Conservation (phyloP, 495 filamentous ascomycete genomes). For the Podospora pseudoanserina region DNA sequence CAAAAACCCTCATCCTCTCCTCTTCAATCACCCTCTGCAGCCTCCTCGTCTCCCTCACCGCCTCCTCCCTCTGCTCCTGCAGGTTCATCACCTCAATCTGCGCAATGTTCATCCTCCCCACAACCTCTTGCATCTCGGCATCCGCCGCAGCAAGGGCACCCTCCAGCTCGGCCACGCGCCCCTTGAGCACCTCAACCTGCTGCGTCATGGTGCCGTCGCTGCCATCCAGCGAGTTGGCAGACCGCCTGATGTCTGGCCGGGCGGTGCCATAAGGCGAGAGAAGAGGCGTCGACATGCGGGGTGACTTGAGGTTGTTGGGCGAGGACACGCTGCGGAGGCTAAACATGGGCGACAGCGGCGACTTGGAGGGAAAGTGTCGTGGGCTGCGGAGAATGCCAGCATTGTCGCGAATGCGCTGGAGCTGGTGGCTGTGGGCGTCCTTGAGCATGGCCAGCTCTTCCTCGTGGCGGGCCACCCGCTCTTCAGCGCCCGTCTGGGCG, state of each 20-base stretch:
- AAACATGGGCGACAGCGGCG: slow-evolving; percentile 64
- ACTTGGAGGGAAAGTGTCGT: slow-evolving; percentile 47
- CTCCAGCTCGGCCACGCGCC: slow-evolving; percentile 65
- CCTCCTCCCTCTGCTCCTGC: slow-evolving; percentile 87
- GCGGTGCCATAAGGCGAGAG: slow-evolving; percentile 11
- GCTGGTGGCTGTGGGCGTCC: slow-evolving; percentile 72
- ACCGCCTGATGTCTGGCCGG: slow-evolving; percentile 32
- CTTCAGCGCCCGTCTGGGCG: slow-evolving; percentile 85
- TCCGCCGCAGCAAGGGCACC: slow-evolving; percentile 77
- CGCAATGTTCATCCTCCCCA: slow-evolving; percentile 84
- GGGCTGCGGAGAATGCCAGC: slow-evolving; percentile 37
- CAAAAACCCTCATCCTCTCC: slow-evolving; percentile 45
- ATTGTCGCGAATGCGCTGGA: slow-evolving; percentile 65
- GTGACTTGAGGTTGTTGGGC: slow-evolving; percentile 33
- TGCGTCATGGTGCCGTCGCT: slow-evolving; percentile 51
- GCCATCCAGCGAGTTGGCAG: slow-evolving; percentile 36
- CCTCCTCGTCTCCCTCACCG: slow-evolving; percentile 73
- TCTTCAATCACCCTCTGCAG: slow-evolving; percentile 57
- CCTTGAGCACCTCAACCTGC: slow-evolving; percentile 70
- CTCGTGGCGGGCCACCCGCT: slow-evolving; percentile 75
- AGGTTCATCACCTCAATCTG: slow-evolving; percentile 92
- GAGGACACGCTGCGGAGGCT: slow-evolving; percentile 30
- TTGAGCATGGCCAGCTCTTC: slow-evolving; percentile 73
- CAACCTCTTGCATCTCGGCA: slow-evolving; percentile 90
- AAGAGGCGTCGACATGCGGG: slow-evolving; percentile 43